phyloP scores from a whole-genome alignment of 257 asterid genomes.

The Solanum chaucha region DNA sequence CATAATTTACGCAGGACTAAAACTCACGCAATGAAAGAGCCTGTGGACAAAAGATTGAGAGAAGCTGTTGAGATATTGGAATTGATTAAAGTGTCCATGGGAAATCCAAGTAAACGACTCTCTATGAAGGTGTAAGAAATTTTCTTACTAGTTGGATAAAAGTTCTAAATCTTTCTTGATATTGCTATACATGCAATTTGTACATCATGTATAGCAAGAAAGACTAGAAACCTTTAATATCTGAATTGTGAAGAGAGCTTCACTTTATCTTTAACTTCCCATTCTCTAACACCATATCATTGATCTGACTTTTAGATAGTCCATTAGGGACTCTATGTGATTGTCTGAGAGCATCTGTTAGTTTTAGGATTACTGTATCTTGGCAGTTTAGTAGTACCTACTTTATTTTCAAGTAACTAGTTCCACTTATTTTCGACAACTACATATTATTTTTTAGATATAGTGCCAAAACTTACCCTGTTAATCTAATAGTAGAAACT shows the following conservation, averaged over 20 bases:
- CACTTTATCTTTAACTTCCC: not conserved
- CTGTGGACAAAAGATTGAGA: conserved; percentile 44
- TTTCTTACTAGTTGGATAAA: not conserved
- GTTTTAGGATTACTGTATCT: not conserved
- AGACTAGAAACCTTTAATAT: not conserved
- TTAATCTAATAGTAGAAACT: not conserved
- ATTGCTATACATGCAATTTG: not conserved
- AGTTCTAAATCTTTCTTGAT: not conserved
- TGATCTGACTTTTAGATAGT: not conserved
- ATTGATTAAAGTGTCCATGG: conserved; percentile 19
- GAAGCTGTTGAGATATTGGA: conserved; percentile 48
- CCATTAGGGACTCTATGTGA: not conserved
- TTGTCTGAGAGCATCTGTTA: not conserved
- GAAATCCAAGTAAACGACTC: not conserved
- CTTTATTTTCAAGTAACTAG: not conserved
- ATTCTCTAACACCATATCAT: not conserved
- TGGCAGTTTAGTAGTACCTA: not conserved
- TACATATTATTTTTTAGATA: not conserved
- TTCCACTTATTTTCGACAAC: not conserved
- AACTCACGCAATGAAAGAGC: conserved; percentile 34
- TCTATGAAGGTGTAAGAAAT: not conserved
- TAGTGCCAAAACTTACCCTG: not conserved
- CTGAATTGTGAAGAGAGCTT: not conserved
- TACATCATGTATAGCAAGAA: not conserved
- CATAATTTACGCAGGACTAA: conserved; percentile 31